phyloP scores from a whole-genome alignment of 1,139 yeast species.

The Pichiaceae sp. region DNA sequence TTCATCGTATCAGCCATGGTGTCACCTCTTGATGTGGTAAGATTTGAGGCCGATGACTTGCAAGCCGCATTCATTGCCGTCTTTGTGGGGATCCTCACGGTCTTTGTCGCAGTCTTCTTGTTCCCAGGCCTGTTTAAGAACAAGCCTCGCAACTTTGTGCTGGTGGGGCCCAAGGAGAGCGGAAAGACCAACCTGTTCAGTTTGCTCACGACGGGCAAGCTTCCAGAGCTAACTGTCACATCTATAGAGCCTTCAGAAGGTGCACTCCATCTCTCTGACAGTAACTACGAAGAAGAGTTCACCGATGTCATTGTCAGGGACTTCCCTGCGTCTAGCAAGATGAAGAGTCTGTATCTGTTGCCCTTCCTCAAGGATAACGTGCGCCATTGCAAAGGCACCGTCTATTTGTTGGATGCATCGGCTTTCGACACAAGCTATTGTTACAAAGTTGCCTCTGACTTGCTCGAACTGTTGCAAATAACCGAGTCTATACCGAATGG shows the following conservation, averaged over 20 bases:
- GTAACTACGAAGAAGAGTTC: slow-evolving; percentile 15
- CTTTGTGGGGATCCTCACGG: slow-evolving; percentile 13
- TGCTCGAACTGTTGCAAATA: slow-evolving; percentile 44
- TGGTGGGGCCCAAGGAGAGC: slow-evolving; percentile 62
- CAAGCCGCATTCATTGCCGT: too few species aligned
- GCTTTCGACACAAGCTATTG: slow-evolving; percentile 34
- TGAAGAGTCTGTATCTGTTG: slow-evolving; percentile 40
- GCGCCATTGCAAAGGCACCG: slow-evolving; percentile 48
- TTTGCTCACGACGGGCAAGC: slow-evolving; percentile 21
- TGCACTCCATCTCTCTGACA: slow-evolving; percentile 27
- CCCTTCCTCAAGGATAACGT: slow-evolving; percentile 32
- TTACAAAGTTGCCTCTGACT: slow-evolving; percentile 40
- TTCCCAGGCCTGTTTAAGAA: slow-evolving; percentile 23
- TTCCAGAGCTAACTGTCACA: slow-evolving; percentile 31
- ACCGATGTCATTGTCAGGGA: slow-evolving; percentile 48
- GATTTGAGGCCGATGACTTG: too few species aligned
- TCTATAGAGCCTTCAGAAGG: slow-evolving; percentile 36
- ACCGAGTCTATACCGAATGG: slow-evolving; percentile 60
- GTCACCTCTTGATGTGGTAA: too few species aligned
- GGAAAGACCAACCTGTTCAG: slow-evolving; percentile 72
- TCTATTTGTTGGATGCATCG: slow-evolving; percentile 65
- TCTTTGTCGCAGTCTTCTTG: slow-evolving; percentile 14
- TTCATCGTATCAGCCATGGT: too few species aligned
- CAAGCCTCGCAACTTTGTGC: slow-evolving; percentile 42
- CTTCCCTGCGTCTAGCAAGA: slow-evolving; percentile 80